phyloP scores from a whole-genome alignment of 768 basidiomycete genomes.

The Lepiota venenata region DNA sequence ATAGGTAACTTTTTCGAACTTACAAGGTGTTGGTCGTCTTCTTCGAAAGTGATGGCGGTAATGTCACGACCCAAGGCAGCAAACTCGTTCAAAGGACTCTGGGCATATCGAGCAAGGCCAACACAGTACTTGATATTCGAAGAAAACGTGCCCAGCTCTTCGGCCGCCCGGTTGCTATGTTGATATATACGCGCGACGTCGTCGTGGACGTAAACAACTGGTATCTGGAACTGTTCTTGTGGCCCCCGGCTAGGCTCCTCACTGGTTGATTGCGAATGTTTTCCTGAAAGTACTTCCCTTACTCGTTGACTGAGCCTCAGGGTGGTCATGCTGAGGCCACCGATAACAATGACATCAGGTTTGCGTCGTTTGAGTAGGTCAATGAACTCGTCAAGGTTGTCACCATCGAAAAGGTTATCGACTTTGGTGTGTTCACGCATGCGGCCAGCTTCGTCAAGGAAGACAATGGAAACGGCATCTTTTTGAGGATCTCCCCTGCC shows the following conservation, averaged over 20 bases:
- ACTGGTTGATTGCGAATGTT: conserved; percentile 18
- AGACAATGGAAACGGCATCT: conserved; percentile 83
- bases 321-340: conserved; percentile 85
- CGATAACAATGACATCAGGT: conserved; percentile 86
- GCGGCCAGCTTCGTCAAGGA: conserved; percentile 84
- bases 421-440: conserved; percentile 88
- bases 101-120: conserved; percentile 88
- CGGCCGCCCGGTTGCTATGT: conserved; percentile 79
- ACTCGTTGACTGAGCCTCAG: conserved; percentile 62
- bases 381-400: conserved; percentile 68
- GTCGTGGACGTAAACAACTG: conserved; percentile 82
- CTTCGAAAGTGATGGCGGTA: conserved; percentile 76
- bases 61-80: conserved; percentile 87
- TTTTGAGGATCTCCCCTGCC: conserved; percentile 93
- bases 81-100: conserved; percentile 94
- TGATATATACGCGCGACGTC: conserved; percentile 94
- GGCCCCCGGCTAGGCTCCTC: conserved; percentile 25
- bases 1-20: neutral
- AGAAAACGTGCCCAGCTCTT: conserved; percentile 79
- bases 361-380: conserved; percentile 80
- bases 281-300: conserved; percentile 46
- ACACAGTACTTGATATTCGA: conserved; percentile 87
- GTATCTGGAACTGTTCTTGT: conserved; percentile 51
- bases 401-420: conserved; percentile 77
- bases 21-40: conserved; percentile 85